A percentile compares a stretch with the other conserved stretches of the same genome.
Conservation (phyloP, 257 asterid species). For the Leptodermis oblonga region DNA sequence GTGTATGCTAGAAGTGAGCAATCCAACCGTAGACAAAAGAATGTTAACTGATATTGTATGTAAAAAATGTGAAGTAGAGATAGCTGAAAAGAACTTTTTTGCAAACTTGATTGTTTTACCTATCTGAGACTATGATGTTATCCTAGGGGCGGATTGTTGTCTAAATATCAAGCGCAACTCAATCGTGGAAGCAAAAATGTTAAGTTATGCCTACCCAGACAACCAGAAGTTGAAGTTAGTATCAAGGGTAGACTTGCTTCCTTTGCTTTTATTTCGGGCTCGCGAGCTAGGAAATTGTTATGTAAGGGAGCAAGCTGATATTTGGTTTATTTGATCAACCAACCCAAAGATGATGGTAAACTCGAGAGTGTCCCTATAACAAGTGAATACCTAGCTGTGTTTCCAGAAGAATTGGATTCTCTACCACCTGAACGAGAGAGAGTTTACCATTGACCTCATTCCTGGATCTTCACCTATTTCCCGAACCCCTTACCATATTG, state of each 20-base stretch:
- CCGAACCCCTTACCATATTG: neutral
- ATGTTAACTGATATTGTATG: neutral
- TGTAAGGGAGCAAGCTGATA: neutral
- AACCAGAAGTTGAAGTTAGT: neutral
- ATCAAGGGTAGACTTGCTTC: neutral
- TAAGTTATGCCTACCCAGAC: too few relatives aligned
- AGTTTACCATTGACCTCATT: neutral
- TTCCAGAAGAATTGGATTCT: too few relatives aligned
- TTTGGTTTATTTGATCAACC: neutral
- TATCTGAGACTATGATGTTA: neutral
- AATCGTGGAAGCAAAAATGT: neutral
- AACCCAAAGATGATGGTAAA: neutral
- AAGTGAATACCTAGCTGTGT: accelerated
- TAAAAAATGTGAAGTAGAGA: neutral
- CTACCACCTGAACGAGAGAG: too few relatives aligned
- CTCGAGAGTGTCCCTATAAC: neutral
- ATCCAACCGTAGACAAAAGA: neutral
- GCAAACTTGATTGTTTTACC: neutral
- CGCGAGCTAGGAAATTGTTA: neutral
- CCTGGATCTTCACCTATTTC: neutral
- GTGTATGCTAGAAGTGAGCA: neutral
- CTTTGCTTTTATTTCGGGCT: neutral
- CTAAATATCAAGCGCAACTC: neutral
- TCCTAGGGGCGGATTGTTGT: neutral
- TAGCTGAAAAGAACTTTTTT: neutral